phyloP scores from a whole-genome alignment of 2,329 filamentous ascomycete species.

The Fusarium anguioides region DNA sequence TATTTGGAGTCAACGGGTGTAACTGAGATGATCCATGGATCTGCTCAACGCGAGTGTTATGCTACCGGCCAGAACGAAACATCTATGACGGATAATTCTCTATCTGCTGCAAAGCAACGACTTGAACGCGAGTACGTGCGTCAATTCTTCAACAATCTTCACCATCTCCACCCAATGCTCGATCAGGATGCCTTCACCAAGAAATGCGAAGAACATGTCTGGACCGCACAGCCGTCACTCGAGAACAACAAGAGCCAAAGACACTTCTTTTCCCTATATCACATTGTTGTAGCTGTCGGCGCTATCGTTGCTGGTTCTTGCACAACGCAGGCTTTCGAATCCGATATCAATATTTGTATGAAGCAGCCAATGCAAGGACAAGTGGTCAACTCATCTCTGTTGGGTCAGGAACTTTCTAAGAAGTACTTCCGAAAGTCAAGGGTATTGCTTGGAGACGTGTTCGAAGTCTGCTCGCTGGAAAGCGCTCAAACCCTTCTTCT shows the following conservation, averaged over 20 bases:
- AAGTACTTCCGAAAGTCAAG: slow-evolving; percentile 6
- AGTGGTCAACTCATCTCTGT: background rate
- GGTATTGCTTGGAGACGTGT: background rate
- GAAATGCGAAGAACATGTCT: background rate
- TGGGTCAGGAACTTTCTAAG: background rate
- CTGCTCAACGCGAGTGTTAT: background rate
- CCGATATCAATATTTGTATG: background rate
- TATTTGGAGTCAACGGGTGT: background rate
- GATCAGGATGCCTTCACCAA: background rate
- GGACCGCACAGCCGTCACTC: background rate
- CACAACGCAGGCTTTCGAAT: background rate
- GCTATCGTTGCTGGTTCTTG: background rate
- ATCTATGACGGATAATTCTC: background rate
- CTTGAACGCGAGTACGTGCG: slow-evolving; percentile 5
- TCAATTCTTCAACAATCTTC: slow-evolving; percentile 1
- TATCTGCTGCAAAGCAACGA: background rate
- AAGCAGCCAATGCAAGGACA: background rate
- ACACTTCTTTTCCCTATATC: background rate
- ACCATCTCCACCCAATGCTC: slow-evolving; percentile 2
- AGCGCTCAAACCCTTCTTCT: background rate
- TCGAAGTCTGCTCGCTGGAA: background rate
- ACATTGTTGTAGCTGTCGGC: background rate
- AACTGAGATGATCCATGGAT: background rate
- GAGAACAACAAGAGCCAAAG: background rate
- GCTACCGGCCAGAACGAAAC: background rate